phyloP scores from a whole-genome alignment of 768 basidiomycete species.

The Russula sp. region DNA sequence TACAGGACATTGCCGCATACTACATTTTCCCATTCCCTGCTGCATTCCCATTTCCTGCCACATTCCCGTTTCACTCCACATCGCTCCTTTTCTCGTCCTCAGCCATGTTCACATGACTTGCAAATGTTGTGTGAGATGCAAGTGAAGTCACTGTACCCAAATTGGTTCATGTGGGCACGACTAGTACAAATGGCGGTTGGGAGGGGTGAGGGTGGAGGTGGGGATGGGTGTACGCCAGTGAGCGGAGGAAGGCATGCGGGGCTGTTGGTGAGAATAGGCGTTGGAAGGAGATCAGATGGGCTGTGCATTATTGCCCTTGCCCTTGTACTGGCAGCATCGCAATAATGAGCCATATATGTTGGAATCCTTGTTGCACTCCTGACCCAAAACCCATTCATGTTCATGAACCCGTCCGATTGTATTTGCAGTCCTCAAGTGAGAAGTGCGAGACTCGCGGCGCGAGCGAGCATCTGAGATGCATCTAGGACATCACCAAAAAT shows the following conservation, averaged over 20 bases:
- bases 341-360: background rate
- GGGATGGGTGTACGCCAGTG: background rate
- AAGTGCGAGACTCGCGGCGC: no score
- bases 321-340: background rate
- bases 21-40: no score
- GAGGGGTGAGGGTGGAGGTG: background rate
- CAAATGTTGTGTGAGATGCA: no score
- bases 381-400: background rate
- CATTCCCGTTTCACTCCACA: no score
- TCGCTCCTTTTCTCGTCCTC: no score
- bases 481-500: no score
- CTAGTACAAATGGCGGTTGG: background rate
- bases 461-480: no score
- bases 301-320: slow-evolving; percentile 1
- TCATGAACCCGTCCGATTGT: background rate
- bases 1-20: no score
- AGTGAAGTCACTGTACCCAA: no score
- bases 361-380: background rate
- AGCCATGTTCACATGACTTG: no score
- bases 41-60: no score
- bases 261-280: slow-evolving; percentile 3
- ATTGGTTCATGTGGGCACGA: no score
- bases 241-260: slow-evolving; percentile 16
- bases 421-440: background rate
- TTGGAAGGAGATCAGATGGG: slow-evolving; percentile 5